Base-by-base conservation (phyloP, 106 monocot genomes). In the Posidonia australis region DNA sequence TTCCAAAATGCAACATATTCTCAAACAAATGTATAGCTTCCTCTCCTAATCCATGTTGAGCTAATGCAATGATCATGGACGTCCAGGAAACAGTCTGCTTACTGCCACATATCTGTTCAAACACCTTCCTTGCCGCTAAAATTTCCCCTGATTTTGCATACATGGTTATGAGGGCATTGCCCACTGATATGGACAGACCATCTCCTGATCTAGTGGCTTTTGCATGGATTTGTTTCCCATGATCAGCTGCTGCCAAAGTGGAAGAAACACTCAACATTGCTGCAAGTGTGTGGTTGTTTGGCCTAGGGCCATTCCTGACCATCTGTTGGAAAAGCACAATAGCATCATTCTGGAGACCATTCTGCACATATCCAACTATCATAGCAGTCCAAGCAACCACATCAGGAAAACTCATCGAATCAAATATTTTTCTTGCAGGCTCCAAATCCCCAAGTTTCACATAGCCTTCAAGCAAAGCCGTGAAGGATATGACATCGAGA, bases 391-490 rank as follows among this genome's bases (percentile, higher is more conserved):
- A n/a, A n/a, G n/a, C n/a, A n/a, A n/a, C n/a, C n/a, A n/a, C n/a
- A n/a, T 90, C 94, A 10, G 60, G 81, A 24, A 77, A 60, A 29
- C 79, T 78, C 84, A 90, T 86, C 24, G 63, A 77, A 42, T 84
- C 63, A 20, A 96, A 96, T 41, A 87, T 87, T 73, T 78, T 31
- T 72, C 89, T 82, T 30, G 94, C 94, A 10, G 72, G 70, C 45
- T 75, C 58, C 56, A 84, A 12, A 18, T 82, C 68, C n/a, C 90
- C 84, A 13, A 87, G 46, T 70, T 90, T 96, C 53, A 79, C 78
- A 66, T 90, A 96, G 30, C 90, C 94, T 58, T 90, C 94, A 19
- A 96, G 75, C 28, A 96, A 82, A 43, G 94, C 84, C 14, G 94
- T 96, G 67, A 80, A 84, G 2, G 90, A 82, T 48, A 96, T 72